Percentiles rank a stretch among this genome's conserved stretches.
These are phyloP conservation scores for Conringia planisiliqua DNA, from an alignment of 345 rosid species.

Conservation along the genomic window DNA sequence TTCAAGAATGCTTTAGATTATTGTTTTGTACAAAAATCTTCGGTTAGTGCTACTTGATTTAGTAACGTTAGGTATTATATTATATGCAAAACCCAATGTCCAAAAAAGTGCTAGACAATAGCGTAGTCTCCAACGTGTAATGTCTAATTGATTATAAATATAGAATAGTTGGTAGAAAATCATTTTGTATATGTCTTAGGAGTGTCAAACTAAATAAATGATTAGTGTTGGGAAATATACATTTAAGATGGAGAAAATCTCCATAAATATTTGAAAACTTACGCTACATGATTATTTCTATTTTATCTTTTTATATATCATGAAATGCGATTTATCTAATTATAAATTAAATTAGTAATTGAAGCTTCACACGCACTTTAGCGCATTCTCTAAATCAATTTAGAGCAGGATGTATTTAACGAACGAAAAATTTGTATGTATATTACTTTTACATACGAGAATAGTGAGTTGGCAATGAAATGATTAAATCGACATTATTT, in stretches of 20 bases:
- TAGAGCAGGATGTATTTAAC: not conserved
- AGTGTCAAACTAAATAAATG: not conserved
- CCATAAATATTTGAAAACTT: not conserved
- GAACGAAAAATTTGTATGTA: not conserved
- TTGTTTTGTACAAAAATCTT: slow-evolving; percentile 3
- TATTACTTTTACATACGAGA: not conserved
- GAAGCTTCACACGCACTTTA: not conserved
- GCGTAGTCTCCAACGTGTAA: not conserved
- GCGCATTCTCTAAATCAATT: not conserved
- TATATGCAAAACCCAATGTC: slow-evolving; percentile 1
- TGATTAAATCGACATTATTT: slow-evolving; percentile 4
- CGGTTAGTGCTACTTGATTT: slow-evolving; percentile 30
- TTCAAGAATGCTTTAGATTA: slow-evolving; percentile 19
- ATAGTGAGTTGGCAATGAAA: slow-evolving; percentile 9
- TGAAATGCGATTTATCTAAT: not conserved
- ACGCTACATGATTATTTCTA: not conserved
- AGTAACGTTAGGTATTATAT: slow-evolving; percentile 25
- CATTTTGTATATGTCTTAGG: not conserved
- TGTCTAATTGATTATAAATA: not conserved
- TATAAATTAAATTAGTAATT: not conserved
- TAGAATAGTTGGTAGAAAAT: not conserved
- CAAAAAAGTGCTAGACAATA: not conserved
- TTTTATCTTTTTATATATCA: not conserved
- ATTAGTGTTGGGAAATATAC: not conserved
- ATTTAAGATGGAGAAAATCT: not conserved